Evolutionary conservation across 2,329 filamentous ascomycete genomes (phyloP), one percentile per base, ranked within the genome.

Genomic region (Aureobasidium sp.): DNA sequence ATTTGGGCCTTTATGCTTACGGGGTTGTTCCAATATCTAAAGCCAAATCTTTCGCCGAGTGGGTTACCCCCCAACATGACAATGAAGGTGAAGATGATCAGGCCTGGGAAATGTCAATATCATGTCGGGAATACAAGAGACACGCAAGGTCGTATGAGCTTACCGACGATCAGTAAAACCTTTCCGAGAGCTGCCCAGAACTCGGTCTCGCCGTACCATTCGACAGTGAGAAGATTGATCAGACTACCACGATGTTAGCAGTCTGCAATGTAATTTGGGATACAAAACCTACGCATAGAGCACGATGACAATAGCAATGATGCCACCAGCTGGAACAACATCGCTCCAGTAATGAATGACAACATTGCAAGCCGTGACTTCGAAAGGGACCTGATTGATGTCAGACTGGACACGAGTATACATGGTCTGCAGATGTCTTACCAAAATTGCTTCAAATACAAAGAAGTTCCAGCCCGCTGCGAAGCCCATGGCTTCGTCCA

Each of bases 61-160:
- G 91, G 91, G 67, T 93, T 94, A 2, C 88, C 91, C 8, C 90
- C 64, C 17, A 94, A 76, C 87, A 94, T 93, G 66, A 86, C 84
- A 66, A 95, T 81, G 69, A 96, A 90, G 2, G 90, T 93, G 76
- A 90, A 92, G 65, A 85, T 68, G 67, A 92, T 82, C 56, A 93
- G 79, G 1, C 84, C 87, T 57, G 11, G 14, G 17, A 14, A 7
- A 4, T 29, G 25, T 48, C n/a, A 52, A 22, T 6, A 22, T 3
- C 8, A 9, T 14, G 22, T 27, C 9, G 5, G 34, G 14, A 9
- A 25, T 25, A 25, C 22, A 25, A 25, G 22, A 25, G 25, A 17
- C 11, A 36, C 12, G 3, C 11, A 34, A 7, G 25, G 29, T 4
- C 6, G 25, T 17, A 25, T 11, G 25, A 20, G 14, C 58, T 44